A percentile compares a stretch with the other conserved stretches of the same genome.
Conservation (phyloP, 1,284 basidiomycete genomes). For the Pseudozyma sp. region DNA sequence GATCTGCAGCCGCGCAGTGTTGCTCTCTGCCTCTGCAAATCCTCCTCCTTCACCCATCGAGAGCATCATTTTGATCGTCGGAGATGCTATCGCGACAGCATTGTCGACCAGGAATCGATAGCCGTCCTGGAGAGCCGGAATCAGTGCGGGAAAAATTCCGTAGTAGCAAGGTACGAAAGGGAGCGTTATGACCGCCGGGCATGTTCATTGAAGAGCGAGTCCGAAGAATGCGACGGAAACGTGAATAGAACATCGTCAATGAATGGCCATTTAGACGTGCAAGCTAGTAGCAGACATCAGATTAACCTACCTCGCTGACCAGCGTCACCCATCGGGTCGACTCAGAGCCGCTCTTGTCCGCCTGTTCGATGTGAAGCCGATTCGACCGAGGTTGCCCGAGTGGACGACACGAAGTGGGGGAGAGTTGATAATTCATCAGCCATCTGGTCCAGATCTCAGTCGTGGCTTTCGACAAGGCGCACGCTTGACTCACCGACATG, state of each 20-base stretch:
- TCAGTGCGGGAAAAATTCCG: no score
- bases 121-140: slow-evolving; percentile 51
- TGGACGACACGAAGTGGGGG: not conserved
- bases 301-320: slow-evolving; percentile 55
- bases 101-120: slow-evolving; percentile 61
- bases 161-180: no score
- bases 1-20: slow-evolving; percentile 69
- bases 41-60: slow-evolving; percentile 63
- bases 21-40: slow-evolving; percentile 70
- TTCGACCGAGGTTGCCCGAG: not conserved
- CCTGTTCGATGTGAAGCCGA: not conserved
- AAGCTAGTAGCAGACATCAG: not conserved
- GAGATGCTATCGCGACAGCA: slow-evolving; percentile 39
- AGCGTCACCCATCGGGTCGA: slow-evolving; percentile 59
- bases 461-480: no score
- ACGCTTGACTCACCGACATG: slow-evolving; percentile 5
- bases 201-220: not conserved
- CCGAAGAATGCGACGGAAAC: not conserved
- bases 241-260: not conserved
- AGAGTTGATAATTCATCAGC: no score
- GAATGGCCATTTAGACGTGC: not conserved
- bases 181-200: no score
- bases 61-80: slow-evolving; percentile 61
- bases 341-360: not conserved
- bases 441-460: no score